Base-by-base conservation (phyloP, 129 eudicot genomes). In the Kitagawia praeruptora region DNA sequence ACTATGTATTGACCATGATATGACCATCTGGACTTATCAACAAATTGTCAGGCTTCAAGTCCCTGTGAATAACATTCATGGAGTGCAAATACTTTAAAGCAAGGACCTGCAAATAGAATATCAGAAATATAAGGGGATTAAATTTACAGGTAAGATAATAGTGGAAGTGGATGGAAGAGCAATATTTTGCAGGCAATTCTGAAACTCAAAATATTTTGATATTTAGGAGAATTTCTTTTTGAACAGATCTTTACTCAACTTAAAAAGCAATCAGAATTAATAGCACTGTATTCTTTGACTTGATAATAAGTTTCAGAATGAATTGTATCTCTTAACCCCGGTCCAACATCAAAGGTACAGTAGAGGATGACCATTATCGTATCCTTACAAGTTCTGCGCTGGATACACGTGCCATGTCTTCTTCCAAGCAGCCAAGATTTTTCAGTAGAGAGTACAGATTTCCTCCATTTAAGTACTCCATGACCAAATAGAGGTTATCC, bases 381-480 rank as follows among this genome's bases (percentile, higher is more conserved):
- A 42, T 72, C 66, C 98, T 89, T 85, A 96, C 98, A 71, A 96
- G 95, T 89, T 96, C 98, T 56, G 99, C 98, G 34, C 90, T 90
- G 81, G 92, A 96, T 76, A 96, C 81, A 38, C 96, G 99, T 42
- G 93, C 97, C 93, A 96, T 92, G 79, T 85, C 96, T 89, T 96
- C 98, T 81, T 96, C 98, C 83, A 92, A 90, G 88, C 99, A 96
- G 58, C 99, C 98, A 21, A 96, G 88, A 87, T 89, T 92, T 90
- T 61, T 89, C 78, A 96, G 84, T 88, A 96, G 84, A 78, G 99
- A 96, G 86, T 87, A 96, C 76, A 96, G 97, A 83, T 96, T 98
- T 81, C 99, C 99, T 79, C 99, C 99, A 73, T 92, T 96, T 25
- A 96, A 78, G 82, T 96, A 96, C 87, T 96, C 99, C 97, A 96